A percentile compares a stretch with the other conserved stretches of the same genome.
Evolutionary conservation across 768 basidiomycete species (phyloP).

Genomic region (Podaxis sp.): DNA sequence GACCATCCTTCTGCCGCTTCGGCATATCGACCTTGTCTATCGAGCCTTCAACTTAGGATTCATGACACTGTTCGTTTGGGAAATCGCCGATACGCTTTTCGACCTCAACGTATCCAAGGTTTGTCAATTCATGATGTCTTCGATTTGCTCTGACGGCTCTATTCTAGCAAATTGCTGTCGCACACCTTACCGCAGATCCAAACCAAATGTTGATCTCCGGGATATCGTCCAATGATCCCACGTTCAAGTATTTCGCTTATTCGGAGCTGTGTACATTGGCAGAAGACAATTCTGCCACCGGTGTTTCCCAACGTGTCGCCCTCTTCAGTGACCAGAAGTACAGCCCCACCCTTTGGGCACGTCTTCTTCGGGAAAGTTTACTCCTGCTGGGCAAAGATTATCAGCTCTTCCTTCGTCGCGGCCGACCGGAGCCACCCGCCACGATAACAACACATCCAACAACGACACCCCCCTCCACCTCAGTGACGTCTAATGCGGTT

Average conservation of each 20-base stretch:
- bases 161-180: conserved; percentile 47
- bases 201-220: conserved; percentile 64
- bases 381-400: conserved; percentile 68
- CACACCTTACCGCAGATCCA: conserved; percentile 47
- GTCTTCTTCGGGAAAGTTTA: conserved; percentile 57
- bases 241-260: conserved; percentile 67
- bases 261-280: conserved; percentile 58
- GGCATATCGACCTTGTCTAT: conserved; percentile 42
- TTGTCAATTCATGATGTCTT: conserved; percentile 15
- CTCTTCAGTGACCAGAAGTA: conserved; percentile 73
- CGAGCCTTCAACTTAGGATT: conserved; percentile 52
- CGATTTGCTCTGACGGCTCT: conserved; percentile 1
- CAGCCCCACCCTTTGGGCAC: conserved; percentile 62
- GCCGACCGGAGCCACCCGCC: conserved; percentile 36
- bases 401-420: conserved; percentile 61
- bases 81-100: conserved; percentile 60
- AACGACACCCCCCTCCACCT: conserved; percentile 14
- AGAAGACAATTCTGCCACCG: conserved; percentile 38
- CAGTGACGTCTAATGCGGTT: conserved; percentile 34
- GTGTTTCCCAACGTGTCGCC: conserved; percentile 45
- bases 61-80: conserved; percentile 60
- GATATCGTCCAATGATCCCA: conserved; percentile 47
- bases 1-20: conserved; percentile 50
- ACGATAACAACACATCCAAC: conserved; percentile 14
- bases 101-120: conserved; percentile 61